Evolutionary conservation across 192 early-diverging fungal species (phyloP).

Genomic region (Spinellus fusiger): DNA sequence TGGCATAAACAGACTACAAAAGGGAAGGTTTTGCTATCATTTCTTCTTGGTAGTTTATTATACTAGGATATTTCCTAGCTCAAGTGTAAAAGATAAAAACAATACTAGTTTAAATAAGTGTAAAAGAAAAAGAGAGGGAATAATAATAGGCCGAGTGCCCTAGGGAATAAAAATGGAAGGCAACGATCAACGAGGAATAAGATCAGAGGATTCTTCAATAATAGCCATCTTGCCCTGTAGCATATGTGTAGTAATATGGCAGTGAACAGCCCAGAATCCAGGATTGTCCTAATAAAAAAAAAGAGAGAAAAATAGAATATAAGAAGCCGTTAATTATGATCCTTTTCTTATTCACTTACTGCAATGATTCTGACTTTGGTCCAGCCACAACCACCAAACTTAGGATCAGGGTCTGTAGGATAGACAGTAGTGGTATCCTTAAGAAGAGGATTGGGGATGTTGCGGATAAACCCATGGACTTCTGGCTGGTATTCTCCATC

Average conservation of each 20-base stretch:
- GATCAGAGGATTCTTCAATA: conserved; percentile 18
- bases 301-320: not conserved
- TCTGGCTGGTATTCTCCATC: conserved; percentile 14
- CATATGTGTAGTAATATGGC: conserved; percentile 42
- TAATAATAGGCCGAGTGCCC: too few relatives aligned
- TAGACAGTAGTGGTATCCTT: conserved; percentile 17
- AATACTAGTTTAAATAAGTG: too few relatives aligned
- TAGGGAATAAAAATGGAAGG: too few relatives aligned
- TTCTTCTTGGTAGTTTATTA: too few relatives aligned
- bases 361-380: conserved; percentile 15
- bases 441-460: conserved; percentile 1
- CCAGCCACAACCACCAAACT: conserved; percentile 18
- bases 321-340: not conserved
- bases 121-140: too few relatives aligned
- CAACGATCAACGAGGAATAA: too few relatives aligned
- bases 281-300: conserved; percentile 35
- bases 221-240: conserved; percentile 22
- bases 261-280: conserved; percentile 28
- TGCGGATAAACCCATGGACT: conserved; percentile 4
- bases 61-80: too few relatives aligned
- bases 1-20: too few relatives aligned
- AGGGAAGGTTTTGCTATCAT: too few relatives aligned
- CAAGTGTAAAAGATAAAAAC: too few relatives aligned
- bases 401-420: not conserved
- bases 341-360: conserved; percentile 12